phyloP scores from a whole-genome alignment of 139 green algal species.

The Micractinium conductrix region DNA sequence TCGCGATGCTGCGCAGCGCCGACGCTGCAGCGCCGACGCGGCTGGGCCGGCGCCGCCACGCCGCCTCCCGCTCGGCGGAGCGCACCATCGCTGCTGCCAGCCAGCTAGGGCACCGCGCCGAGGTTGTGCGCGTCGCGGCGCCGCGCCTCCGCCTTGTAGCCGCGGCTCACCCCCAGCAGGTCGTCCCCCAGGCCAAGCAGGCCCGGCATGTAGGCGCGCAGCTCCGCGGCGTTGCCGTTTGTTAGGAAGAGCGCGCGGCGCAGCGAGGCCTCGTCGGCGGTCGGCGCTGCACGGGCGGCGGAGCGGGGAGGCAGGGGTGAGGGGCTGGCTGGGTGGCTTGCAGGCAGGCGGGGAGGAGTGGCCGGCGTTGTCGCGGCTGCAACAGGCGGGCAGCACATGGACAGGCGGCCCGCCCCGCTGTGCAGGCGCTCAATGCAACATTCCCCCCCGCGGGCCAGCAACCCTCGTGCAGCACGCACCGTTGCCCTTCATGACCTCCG shows the following conservation, averaged over 20 bases:
- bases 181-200: neutral
- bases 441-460: too few species aligned
- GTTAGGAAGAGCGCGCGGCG: slow-evolving; percentile 24
- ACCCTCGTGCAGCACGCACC: too few species aligned
- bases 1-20: too few species aligned
- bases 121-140: neutral
- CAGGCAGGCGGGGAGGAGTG: neutral
- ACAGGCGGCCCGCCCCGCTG: too few species aligned
- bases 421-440: too few species aligned
- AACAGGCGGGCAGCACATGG: too few species aligned
- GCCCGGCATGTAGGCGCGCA: slow-evolving; percentile 7
- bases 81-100: too few species aligned
- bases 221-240: slow-evolving; percentile 45
- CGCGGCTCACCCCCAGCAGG: slow-evolving; percentile 4
- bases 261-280: neutral
- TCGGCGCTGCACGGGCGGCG: neutral
- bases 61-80: too few species aligned
- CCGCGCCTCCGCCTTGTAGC: slow-evolving; percentile 18
- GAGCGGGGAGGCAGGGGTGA: neutral
- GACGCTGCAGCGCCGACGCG: too few species aligned
- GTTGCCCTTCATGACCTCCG: neutral
- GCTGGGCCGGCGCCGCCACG: too few species aligned
- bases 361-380: neutral
- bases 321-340: neutral
- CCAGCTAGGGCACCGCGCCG: neutral